phyloP scores from a whole-genome alignment of 2,329 filamentous ascomycete genomes.

The Xylaria sp. region DNA sequence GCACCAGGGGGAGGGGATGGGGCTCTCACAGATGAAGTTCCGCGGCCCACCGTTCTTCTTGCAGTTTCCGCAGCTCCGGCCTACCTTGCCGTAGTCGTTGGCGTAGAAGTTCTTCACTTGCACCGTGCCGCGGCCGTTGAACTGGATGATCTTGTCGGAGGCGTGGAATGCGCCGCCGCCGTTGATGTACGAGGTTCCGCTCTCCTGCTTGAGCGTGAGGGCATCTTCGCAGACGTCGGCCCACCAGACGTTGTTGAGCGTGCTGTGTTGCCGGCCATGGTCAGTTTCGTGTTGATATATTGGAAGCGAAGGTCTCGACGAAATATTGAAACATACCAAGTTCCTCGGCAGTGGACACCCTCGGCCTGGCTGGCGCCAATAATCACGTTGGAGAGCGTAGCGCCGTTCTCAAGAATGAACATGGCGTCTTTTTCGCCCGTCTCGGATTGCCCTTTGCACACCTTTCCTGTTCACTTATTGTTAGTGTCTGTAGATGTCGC shows the following conservation, averaged over 20 bases:
- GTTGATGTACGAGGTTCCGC: constrained; percentile 49
- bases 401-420: constrained; percentile 44
- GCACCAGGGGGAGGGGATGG: too few relatives aligned
- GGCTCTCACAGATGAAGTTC: constrained; percentile 44
- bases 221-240: constrained; percentile 48
- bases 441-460: constrained; percentile 33
- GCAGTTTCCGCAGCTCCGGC: constrained; percentile 58
- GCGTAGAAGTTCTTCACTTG: constrained; percentile 49
- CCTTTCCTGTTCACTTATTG: constrained; percentile 13
- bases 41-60: constrained; percentile 47
- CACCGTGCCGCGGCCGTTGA: constrained; percentile 49
- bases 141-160: constrained; percentile 48
- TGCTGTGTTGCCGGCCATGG: not conserved
- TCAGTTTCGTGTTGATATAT: not conserved
- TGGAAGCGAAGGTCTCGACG: too few relatives aligned
- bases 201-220: constrained; percentile 46
- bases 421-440: constrained; percentile 33
- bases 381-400: constrained; percentile 53
- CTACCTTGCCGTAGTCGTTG: constrained; percentile 53
- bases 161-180: constrained; percentile 51
- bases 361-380: constrained; percentile 53
- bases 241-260: constrained; percentile 40
- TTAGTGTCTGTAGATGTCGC: not conserved
- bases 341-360: constrained; percentile 53
- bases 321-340: constrained; percentile 10